Evolutionary conservation across 2,329 filamentous ascomycete species (phyloP).

Genomic region (Cercospora janseana): DNA sequence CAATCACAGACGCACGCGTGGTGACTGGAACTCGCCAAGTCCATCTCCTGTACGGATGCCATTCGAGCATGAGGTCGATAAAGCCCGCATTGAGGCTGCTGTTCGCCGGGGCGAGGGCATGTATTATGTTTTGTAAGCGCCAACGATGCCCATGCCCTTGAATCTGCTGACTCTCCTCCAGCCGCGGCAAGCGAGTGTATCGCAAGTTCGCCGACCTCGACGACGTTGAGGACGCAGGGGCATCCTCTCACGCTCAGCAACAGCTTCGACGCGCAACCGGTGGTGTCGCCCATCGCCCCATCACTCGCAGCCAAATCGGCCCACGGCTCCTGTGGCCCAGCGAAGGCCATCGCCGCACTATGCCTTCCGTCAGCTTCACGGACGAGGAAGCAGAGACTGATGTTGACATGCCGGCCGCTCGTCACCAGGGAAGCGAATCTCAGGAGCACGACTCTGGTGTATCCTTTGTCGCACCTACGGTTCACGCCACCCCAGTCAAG

Average conservation of each 20-base stretch:
- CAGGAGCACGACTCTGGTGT: slow-evolving; percentile 4
- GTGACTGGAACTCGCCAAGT: slow-evolving; percentile 13
- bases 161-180: slow-evolving; percentile 41
- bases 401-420: slow-evolving; percentile 40
- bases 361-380: slow-evolving; percentile 52
- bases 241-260: slow-evolving; percentile 36
- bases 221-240: slow-evolving; percentile 27
- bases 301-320: slow-evolving; percentile 68
- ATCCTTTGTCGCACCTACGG: not conserved
- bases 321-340: slow-evolving; percentile 59
- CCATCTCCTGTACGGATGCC: slow-evolving; percentile 48
- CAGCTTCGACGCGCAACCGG: slow-evolving; percentile 42
- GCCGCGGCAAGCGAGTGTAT: slow-evolving; percentile 77
- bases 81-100: slow-evolving; percentile 58
- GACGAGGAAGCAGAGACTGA: slow-evolving; percentile 59
- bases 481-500: slow-evolving; percentile 24
- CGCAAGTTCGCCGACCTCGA: slow-evolving; percentile 58
- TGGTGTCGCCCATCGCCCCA: slow-evolving; percentile 44
- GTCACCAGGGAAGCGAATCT: slow-evolving; percentile 14
- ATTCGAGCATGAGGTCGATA: slow-evolving; percentile 56
- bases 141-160: not conserved
- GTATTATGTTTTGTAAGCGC: slow-evolving; percentile 72
- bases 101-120: slow-evolving; percentile 68
- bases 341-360: slow-evolving; percentile 40
- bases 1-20: slow-evolving; percentile 33